phyloP scores from a whole-genome alignment of 306 rosid species.

The Senna tora region DNA sequence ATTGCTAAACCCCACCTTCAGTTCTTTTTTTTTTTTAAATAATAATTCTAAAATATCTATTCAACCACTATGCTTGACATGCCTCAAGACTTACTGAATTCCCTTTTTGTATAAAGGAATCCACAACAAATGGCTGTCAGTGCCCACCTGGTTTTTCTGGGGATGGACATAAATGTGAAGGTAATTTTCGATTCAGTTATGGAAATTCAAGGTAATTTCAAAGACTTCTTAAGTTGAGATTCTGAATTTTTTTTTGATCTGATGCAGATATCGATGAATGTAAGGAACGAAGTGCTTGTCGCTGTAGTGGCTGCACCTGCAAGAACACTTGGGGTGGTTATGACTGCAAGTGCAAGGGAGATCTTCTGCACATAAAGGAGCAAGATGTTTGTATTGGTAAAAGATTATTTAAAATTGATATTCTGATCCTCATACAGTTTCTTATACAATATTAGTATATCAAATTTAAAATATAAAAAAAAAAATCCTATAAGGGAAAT shows the following conservation, averaged over 20 bases:
- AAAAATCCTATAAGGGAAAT: no score
- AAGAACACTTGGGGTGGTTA: constrained; percentile 56
- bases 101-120: constrained; percentile 51
- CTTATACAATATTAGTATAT: no score
- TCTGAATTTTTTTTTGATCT: constrained; percentile 30
- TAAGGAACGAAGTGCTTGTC: constrained; percentile 52
- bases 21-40: neutral
- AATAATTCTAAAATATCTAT: constrained; percentile 10
- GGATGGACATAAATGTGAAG: constrained; percentile 73
- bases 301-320: constrained; percentile 55
- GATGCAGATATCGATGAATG: constrained; percentile 55
- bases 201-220: constrained; percentile 3
- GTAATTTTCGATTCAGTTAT: constrained; percentile 43
- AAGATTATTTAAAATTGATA: constrained; percentile 2
- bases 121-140: constrained; percentile 61
- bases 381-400: constrained; percentile 60
- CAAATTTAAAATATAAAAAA: no score
- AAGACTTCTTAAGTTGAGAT: neutral
- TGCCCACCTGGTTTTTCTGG: constrained; percentile 81
- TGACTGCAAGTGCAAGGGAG: constrained; percentile 61
- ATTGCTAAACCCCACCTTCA: constrained; percentile 37
- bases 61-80: constrained; percentile 10
- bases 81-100: constrained; percentile 41
- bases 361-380: constrained; percentile 53
- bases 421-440: no score